A percentile compares a stretch with the other conserved stretches of the same genome.
Evolutionary conservation across 176 grass and related monocot genomes (phyloP).

Genomic region (Poa pratensis): DNA sequence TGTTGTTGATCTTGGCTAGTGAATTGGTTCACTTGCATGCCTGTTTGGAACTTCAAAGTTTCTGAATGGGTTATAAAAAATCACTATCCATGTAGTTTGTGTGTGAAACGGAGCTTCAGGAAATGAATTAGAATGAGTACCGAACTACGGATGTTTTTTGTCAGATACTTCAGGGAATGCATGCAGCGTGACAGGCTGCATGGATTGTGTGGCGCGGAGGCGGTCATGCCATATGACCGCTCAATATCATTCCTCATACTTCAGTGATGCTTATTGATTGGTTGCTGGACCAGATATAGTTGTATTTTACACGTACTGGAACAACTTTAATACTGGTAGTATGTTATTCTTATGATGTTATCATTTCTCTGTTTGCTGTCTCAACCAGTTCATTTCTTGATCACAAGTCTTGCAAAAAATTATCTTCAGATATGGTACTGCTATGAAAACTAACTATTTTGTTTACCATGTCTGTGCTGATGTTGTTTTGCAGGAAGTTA

Average conservation of each 20-base stretch:
- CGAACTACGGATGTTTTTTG: neutral
- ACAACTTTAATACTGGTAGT: neutral
- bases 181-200: neutral
- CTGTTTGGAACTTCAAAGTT: neutral
- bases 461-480: neutral
- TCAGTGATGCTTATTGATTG: slow-evolving; percentile 1
- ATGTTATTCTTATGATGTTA: neutral
- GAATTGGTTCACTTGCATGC: neutral
- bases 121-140: neutral
- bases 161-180: neutral
- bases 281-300: neutral
- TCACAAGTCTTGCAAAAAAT: neutral
- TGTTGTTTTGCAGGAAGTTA: slow-evolving; percentile 36
- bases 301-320: neutral
- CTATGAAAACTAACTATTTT: neutral
- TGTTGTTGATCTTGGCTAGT: slow-evolving; percentile 24
- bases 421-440: neutral
- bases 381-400: neutral
- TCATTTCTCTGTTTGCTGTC: neutral
- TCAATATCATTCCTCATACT: neutral
- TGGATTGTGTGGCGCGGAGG: neutral
- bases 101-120: neutral
- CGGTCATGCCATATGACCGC: neutral
- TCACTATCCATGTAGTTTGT: slow-evolving; percentile 8
- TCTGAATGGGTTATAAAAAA: neutral